Base-by-base conservation (phyloP, 140 eudicot species). In the Ambrosia hybrid region DNA sequence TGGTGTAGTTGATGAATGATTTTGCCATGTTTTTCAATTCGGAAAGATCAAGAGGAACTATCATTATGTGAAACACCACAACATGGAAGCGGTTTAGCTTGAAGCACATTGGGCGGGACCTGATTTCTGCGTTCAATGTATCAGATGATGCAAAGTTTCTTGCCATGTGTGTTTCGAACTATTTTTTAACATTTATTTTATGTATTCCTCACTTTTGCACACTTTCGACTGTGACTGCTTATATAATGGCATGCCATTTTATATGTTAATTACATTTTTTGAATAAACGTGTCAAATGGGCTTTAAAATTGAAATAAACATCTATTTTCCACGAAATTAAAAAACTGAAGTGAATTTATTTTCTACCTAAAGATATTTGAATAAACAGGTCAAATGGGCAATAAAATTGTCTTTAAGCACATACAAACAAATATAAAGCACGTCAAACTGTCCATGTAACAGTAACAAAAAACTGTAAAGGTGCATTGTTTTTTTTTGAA, bases 141-240 rank as follows among this genome's bases (percentile, higher is more conserved):
- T 94, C 99, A 37, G 73, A 86, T 58, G 95, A 94, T 73, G 99
- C 96, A 53, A 94, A 85, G 76, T 79, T 82, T 69, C 89, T 94
- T 66, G 96, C 96, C 17, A 21, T 90, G 99, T 94, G 86, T 13
- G 60, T 64, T 1, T 21, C 30, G 34, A 9, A 0, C 15, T 5
- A 1, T n/a, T 62, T 36, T 7, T 7, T 61, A 12, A 34, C 45
- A 61, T 37, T 9, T 61, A 4, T 48, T 51, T 51, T 51, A 12
- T 26, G 13, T 13, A 6, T 33, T 57, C 30, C 10, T 49, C 43
- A 14, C 53, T 26, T 77, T 75, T 78, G 59, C 39, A 15, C 60
- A 68, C 57, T 69, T 21, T 15, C 68, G 73, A 45, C 33, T 75
- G 14, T 16, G 53, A 73, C 74, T 58, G 75, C 59, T 49, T 77